Conservation (phyloP, 345 rosid species). For the Leavenworthia alabamica region DNA sequence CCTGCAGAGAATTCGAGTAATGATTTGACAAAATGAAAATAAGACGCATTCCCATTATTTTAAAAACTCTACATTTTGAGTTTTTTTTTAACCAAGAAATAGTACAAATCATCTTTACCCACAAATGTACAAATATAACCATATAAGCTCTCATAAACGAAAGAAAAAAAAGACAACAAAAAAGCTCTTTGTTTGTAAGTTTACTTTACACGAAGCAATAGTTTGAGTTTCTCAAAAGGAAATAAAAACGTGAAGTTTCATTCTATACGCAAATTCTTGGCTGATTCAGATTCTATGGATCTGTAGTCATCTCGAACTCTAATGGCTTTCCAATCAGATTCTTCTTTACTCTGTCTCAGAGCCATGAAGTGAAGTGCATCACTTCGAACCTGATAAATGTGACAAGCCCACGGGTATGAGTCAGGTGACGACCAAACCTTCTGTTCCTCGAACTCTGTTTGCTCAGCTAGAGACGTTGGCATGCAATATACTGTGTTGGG, state of each 20-base stretch:
- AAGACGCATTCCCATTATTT: neutral
- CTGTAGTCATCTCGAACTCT: slow-evolving; percentile 58
- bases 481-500: slow-evolving; percentile 49
- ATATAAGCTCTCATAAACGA: neutral
- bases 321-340: slow-evolving; percentile 62
- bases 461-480: slow-evolving; percentile 59
- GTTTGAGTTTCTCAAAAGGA: neutral
- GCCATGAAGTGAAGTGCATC: slow-evolving; percentile 91
- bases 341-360: slow-evolving; percentile 61
- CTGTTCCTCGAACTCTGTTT: slow-evolving; percentile 73
- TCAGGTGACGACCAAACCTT: slow-evolving; percentile 82
- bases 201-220: neutral
- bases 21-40: neutral
- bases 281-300: slow-evolving; percentile 18
- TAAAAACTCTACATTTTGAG: neutral
- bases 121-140: slow-evolving; percentile 12
- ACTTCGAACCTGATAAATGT: slow-evolving; percentile 74
- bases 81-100: slow-evolving; percentile 2
- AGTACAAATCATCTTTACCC: slow-evolving; percentile 4
- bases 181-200: neutral
- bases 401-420: slow-evolving; percentile 90
- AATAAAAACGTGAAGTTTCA: neutral
- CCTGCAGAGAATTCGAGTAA: no score
- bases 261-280: slow-evolving; percentile 16
- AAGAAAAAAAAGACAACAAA: neutral